phyloP scores from a whole-genome alignment of 2,329 filamentous ascomycete genomes.

The Beauveria asiatica region DNA sequence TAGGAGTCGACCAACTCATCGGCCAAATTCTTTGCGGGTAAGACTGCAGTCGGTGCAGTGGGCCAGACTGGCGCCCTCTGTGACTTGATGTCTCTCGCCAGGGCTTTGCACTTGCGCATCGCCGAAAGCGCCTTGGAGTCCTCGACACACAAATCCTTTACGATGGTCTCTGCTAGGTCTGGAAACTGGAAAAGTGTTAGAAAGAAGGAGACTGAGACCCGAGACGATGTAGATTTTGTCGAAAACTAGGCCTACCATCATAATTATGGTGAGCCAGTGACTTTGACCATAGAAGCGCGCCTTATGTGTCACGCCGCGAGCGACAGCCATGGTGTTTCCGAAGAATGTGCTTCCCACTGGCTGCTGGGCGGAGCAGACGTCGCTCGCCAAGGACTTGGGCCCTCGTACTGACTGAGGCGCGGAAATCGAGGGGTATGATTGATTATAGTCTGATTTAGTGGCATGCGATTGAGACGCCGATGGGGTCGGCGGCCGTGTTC shows the following conservation, averaged over 20 bases:
- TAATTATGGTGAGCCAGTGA: constrained; percentile 43
- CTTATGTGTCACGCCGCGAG: constrained; percentile 42
- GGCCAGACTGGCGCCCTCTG: constrained; percentile 40
- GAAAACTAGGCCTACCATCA: constrained; percentile 28
- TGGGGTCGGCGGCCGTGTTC: not conserved
- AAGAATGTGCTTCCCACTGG: constrained; percentile 25
- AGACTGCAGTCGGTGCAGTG: constrained; percentile 26
- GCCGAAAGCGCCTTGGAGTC: constrained; percentile 25
- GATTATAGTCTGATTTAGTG: not conserved
- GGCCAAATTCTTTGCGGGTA: constrained; percentile 38
- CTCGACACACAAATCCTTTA: constrained; percentile 29
- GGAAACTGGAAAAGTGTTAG: constrained; percentile 24
- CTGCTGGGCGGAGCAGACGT: constrained; percentile 19
- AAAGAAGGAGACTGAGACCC: not conserved
- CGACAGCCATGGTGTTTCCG: constrained; percentile 26
- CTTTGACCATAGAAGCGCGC: constrained; percentile 47
- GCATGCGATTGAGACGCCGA: not conserved
- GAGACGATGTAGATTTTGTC: not conserved
- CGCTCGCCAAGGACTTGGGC: not conserved
- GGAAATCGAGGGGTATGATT: constrained; percentile 34
- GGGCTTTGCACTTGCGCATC: constrained; percentile 42
- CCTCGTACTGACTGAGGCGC: constrained; percentile 25
- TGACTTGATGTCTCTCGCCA: constrained; percentile 45
- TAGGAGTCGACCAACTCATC: constrained; percentile 43
- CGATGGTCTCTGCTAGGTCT: constrained; percentile 37